Evolutionary conservation across 257 asterid genomes (phyloP).

Genomic region (Scutellaria barbata): DNA sequence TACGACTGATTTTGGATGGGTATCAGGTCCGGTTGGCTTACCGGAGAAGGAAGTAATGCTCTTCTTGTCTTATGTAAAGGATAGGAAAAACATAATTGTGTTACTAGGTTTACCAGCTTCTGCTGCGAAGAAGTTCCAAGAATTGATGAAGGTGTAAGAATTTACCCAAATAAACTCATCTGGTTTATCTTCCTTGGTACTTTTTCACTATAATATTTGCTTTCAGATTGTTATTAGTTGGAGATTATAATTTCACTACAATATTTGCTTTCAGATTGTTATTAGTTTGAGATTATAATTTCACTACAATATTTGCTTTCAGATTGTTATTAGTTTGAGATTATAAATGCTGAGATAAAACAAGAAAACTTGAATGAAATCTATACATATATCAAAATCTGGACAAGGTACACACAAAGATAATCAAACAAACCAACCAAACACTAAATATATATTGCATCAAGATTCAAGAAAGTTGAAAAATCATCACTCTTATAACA

Average conservation of each 20-base stretch:
- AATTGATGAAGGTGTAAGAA: conserved; percentile 40
- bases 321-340: not conserved
- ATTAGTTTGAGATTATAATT: too few relatives aligned
- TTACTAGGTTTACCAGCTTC: conserved; percentile 57
- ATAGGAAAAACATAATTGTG: conserved; percentile 49
- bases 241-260: too few relatives aligned
- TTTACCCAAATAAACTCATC: not conserved
- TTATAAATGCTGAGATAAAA: not conserved
- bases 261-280: not conserved
- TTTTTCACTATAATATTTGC: not conserved
- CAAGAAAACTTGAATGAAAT: not conserved
- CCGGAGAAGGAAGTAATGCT: conserved; percentile 60
- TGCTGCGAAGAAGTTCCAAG: conserved; percentile 53
- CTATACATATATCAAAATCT: conserved; percentile 28
- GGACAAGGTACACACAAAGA: not conserved
- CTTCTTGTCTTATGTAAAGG: conserved; percentile 50
- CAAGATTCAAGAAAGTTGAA: conserved; percentile 33
- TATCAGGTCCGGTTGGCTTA: conserved; percentile 49
- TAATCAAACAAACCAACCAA: conserved; percentile 26
- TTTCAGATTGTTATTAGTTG: too few relatives aligned
- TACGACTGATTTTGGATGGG: conserved; percentile 63
- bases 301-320: not conserved
- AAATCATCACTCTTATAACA: conserved; percentile 17
- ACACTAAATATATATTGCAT: conserved; percentile 33
- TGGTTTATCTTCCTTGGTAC: conserved; percentile 1